Percentiles rank a stretch among this genome's conserved stretches.
phyloP scores from a whole-genome alignment of 2,329 filamentous ascomycete species.

The Nothopassalora personata region DNA sequence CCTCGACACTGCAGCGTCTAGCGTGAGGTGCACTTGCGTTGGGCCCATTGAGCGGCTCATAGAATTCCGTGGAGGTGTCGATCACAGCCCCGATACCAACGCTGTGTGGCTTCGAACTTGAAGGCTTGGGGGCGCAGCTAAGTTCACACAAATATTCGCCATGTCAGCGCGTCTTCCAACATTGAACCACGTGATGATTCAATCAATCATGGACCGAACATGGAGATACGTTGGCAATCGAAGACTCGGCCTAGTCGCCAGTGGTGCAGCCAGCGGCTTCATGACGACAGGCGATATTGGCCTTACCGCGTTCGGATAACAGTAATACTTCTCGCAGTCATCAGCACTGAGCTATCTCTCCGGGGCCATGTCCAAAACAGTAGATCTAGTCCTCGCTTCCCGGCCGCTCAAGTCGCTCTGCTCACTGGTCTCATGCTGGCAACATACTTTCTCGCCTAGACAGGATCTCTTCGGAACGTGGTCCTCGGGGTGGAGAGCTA shows the following conservation, averaged over 20 bases:
- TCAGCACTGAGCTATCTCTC: neutral
- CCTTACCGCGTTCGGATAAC: neutral
- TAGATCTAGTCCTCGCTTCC: too few species aligned
- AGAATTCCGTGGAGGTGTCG: too few species aligned
- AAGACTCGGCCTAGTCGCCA: neutral
- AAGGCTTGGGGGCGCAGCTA: neutral
- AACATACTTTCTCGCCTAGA: neutral
- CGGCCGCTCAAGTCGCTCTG: too few species aligned
- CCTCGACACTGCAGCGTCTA: too few species aligned
- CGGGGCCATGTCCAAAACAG: too few species aligned
- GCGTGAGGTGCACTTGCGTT: too few species aligned
- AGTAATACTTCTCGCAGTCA: neutral
- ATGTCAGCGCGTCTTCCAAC: neutral
- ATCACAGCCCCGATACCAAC: too few species aligned
- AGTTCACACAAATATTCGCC: neutral
- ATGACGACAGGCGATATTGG: neutral
- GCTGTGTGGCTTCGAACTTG: too few species aligned
- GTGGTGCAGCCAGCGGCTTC: neutral
- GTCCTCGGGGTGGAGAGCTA: neutral
- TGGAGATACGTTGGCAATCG: neutral
- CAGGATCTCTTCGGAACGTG: neutral
- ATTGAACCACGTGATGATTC: neutral
- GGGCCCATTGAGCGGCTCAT: too few species aligned
- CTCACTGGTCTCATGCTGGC: too few species aligned
- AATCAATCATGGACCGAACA: neutral